Base-by-base conservation (phyloP, 164 flowering plant genomes). In the Piper betle region DNA sequence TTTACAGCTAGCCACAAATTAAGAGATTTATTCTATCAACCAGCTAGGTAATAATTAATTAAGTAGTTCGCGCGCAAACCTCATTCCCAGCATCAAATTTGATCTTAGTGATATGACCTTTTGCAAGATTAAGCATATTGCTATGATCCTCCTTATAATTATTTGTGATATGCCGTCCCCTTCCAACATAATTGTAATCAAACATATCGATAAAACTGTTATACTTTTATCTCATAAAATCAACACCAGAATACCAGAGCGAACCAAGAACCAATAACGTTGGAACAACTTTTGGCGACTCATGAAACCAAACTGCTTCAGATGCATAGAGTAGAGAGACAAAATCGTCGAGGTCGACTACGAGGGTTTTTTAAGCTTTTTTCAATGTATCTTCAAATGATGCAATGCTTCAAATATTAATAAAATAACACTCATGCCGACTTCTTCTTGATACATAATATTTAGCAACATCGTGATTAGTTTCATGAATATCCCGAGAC, bases 371-470 rank as follows among this genome's bases (percentile, higher is more conserved):
- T 60, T 93, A 97, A 58, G 98, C 96, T 78, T 87, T 96, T 75
- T 93, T 94, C 75, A 93, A 64, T 67, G 87, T 93, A 77, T 87
- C 94, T 76, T 92, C 98, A 73, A 92, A 92, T 15, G 90, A 79
- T 48, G 89, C 98, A 52, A 87, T 83, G 76, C 94, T 93, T 53
- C 97, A 96, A 74, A 93, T n/a, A n/a, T n/a, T 93, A 60, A 75
- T 87, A 69, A 93, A 81, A 74, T 79, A 90, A 65, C 79, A 93
- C 63, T 84, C 84, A 70, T 84, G 87, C 43, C 80, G 86, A 72
- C 85, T 77, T 1, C n/a, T n/a, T n/a, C n/a, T n/a, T n/a, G n/a
- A n/a, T n/a, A n/a, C n/a, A n/a, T n/a, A 63, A 46, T n/a, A n/a
- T n/a, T n/a, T n/a, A 20, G 4, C 55, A 59, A 65, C 79, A 70